Evolutionary conservation across 2,329 filamentous ascomycete genomes (phyloP).

Genomic region (Epicoccum sorghinum): DNA sequence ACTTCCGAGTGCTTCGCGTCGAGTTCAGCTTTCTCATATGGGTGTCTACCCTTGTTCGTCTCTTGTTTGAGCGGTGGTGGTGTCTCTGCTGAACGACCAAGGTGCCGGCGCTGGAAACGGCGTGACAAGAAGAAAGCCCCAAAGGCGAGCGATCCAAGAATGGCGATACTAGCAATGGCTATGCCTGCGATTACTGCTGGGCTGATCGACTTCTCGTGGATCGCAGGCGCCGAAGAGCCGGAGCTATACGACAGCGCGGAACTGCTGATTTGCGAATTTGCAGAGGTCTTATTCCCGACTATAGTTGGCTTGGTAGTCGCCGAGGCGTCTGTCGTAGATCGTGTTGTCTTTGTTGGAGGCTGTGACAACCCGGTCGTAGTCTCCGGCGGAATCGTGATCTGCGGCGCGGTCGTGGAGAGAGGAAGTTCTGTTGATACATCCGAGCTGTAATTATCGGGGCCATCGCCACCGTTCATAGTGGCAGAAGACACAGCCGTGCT

Average conservation of each 20-base stretch:
- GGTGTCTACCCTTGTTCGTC: neutral
- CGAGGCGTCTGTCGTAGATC: too few species aligned
- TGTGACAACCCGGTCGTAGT: too few species aligned
- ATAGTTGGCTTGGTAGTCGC: neutral
- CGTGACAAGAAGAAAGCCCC: slow-evolving; percentile 18
- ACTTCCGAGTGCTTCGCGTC: neutral
- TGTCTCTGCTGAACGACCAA: neutral
- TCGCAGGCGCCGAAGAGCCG: neutral
- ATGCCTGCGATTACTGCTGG: slow-evolving; percentile 24
- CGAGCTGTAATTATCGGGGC: neutral
- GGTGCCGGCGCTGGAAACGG: slow-evolving; percentile 6
- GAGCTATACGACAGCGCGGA: neutral
- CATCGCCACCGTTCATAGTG: neutral
- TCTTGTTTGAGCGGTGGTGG: neutral
- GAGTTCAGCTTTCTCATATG: neutral
- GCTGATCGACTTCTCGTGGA: neutral
- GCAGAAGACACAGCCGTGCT: neutral
- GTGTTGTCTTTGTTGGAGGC: too few species aligned
- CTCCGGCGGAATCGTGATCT: neutral
- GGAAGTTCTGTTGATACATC: neutral
- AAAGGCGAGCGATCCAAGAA: slow-evolving; percentile 17
- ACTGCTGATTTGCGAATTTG: neutral
- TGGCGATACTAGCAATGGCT: slow-evolving; percentile 20
- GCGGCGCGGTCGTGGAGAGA: neutral
- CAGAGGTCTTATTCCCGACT: neutral